Evolutionary conservation across 495 filamentous ascomycete genomes (phyloP), one percentile per base, ranked within the genome.

Genomic region (Aspergillus coremiiformis): DNA sequence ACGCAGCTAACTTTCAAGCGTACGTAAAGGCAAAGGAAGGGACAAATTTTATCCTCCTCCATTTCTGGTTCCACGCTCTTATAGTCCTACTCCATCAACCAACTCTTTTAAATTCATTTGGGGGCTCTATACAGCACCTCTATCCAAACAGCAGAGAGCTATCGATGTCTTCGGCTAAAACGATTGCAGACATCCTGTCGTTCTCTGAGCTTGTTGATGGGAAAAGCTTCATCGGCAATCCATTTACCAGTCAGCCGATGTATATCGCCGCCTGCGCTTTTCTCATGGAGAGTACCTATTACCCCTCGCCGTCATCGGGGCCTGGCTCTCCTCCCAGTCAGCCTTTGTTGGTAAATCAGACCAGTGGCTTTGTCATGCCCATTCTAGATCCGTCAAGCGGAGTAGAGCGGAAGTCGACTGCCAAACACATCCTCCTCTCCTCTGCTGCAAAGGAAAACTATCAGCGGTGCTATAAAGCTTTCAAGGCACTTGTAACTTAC

Each of bases 191-290:
- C 63, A 91, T 94, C 41, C 71, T 90, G 4, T 82, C 81, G 4
- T 90, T 90, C 57, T 83, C 86, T 0, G 87, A 91, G 58, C 66
- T 89, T 4, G 82, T 89, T 35, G 86, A 90, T 65, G 83, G 84
- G 2, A 84, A 84, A 66, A 87, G 87, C 54, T 85, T 88, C 53
- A 85, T 87, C 44, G 86, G 86, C 9, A 92, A 91, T 50, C 89
- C 89, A 0, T 94, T 94, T 51, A 94, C 86, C 2, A 89, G 84
- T 24, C 89, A 94, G 66, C 89, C 89, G 10, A 90, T 94, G 61
- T 94, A 91, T 61, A 90, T 94, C 58, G 88, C 87, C 3, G 89
- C 86, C 6, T 91, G 87, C 60, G 87, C 87, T 5, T 94, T 94
- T 56, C 69, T 94, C 14, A 85, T 88, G 75, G 88, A 94, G 58